A percentile compares a stretch with the other conserved stretches of the same genome.
phyloP scores from a whole-genome alignment of 2,329 filamentous ascomycete genomes.

The Nothopassalora personata region DNA sequence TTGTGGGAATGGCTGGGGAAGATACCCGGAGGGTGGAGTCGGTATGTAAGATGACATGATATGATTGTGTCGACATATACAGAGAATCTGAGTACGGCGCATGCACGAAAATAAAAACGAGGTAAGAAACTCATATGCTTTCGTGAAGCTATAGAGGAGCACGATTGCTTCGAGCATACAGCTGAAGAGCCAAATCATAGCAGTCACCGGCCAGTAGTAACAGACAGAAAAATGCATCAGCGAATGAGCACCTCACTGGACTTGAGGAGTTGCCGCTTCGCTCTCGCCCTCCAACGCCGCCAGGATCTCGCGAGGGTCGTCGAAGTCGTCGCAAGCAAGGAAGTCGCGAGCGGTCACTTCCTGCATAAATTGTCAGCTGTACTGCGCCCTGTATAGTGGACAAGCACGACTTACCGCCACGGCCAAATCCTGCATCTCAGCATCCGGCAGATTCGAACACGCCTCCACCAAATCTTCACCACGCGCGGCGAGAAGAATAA shows the following conservation, averaged over 20 bases:
- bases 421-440: constrained; percentile 62
- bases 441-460: constrained; percentile 61
- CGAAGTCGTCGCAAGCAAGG: constrained; percentile 34
- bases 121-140: too few relatives aligned
- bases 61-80: too few relatives aligned
- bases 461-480: constrained; percentile 72
- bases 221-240: too few relatives aligned
- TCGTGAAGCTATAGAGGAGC: not conserved
- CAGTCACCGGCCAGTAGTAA: too few relatives aligned
- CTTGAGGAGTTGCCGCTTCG: not conserved
- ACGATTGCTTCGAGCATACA: too few relatives aligned
- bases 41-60: too few relatives aligned
- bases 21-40: too few relatives aligned
- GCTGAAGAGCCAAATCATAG: too few relatives aligned
- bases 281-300: constrained; percentile 28
- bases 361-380: constrained; percentile 19
- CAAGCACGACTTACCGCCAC: constrained; percentile 50
- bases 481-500: constrained; percentile 61
- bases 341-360: constrained; percentile 43
- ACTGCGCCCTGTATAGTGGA: too few relatives aligned
- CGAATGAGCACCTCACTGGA: not conserved
- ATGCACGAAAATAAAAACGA: too few relatives aligned
- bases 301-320: constrained; percentile 34
- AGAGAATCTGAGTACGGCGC: too few relatives aligned
- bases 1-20: too few relatives aligned